Percentiles rank a stretch among this genome's conserved stretches.
Evolutionary conservation across 192 early-diverging fungal species (phyloP).

Genomic region (Kickxella alabastrina): DNA sequence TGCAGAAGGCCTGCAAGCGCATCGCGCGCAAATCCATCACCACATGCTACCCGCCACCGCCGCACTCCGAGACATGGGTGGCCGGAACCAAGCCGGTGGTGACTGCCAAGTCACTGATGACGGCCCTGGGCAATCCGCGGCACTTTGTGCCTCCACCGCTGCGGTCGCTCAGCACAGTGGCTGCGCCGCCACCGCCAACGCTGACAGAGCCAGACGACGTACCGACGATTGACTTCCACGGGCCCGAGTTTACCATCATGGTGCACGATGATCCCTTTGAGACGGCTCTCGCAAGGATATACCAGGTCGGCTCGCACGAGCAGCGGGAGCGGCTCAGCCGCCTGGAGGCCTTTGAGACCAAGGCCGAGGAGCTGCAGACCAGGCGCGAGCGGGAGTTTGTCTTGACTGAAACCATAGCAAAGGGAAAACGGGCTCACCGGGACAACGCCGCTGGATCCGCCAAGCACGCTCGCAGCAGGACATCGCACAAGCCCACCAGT

Average conservation of each 20-base stretch:
- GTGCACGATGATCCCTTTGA: constrained; percentile 56
- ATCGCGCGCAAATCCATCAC: constrained; percentile 40
- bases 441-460: neutral
- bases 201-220: constrained; percentile 42
- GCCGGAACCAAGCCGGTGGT: constrained; percentile 9
- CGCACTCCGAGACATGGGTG: constrained; percentile 14
- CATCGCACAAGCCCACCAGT: neutral
- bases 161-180: constrained; percentile 21
- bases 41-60: constrained; percentile 30
- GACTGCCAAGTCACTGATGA: constrained; percentile 25
- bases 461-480: neutral
- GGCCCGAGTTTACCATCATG: constrained; percentile 38
- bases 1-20: constrained; percentile 52
- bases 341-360: constrained; percentile 45
- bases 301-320: constrained; percentile 46
- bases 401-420: neutral
- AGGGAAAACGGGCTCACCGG: neutral
- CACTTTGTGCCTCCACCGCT: constrained; percentile 37
- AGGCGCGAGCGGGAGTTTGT: constrained; percentile 25
- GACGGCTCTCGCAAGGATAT: constrained; percentile 50
- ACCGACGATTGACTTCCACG: constrained; percentile 43
- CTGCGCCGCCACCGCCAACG: constrained; percentile 22
- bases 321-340: constrained; percentile 51
- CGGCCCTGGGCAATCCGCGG: constrained; percentile 30
- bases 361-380: constrained; percentile 32